Conservation (phyloP, 768 basidiomycete genomes). For the Obba rivulosa region DNA sequence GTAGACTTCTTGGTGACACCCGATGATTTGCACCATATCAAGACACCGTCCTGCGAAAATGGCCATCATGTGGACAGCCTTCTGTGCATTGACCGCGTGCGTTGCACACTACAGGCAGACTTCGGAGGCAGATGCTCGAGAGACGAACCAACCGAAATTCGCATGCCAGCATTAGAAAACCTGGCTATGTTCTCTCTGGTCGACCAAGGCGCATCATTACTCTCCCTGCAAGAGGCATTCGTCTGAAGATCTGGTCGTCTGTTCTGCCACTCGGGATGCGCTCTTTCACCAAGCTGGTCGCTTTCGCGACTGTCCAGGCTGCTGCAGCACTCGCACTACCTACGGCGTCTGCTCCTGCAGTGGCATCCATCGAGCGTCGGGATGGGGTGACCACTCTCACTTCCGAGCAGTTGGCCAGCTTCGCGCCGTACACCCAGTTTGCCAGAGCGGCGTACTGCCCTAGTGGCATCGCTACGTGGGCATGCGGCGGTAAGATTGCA, state of each 20-base stretch:
- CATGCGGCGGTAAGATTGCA: conserved; percentile 36
- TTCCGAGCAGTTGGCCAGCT: conserved; percentile 27
- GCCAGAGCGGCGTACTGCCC: conserved; percentile 53
- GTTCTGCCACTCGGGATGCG: background rate
- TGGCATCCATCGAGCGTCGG: conserved; percentile 4
- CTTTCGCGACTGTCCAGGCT: background rate
- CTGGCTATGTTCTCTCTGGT: too few relatives aligned
- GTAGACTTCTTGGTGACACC: too few relatives aligned
- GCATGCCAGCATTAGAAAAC: too few relatives aligned
- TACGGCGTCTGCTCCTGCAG: background rate
- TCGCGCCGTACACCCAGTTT: conserved; percentile 45
- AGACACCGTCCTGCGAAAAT: too few relatives aligned
- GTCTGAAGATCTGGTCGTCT: background rate
- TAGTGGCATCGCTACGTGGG: conserved; percentile 33
- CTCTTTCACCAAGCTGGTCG: conserved; percentile 3
- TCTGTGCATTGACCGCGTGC: too few relatives aligned
- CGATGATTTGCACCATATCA: too few relatives aligned
- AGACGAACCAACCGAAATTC: too few relatives aligned
- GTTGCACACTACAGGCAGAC: too few relatives aligned
- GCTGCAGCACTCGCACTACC: background rate
- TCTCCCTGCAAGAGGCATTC: background rate
- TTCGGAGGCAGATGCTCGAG: too few relatives aligned
- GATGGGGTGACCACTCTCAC: conserved; percentile 20
- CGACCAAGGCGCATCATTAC: too few relatives aligned
- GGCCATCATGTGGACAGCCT: too few relatives aligned